Evolutionary conservation across 1,284 basidiomycete genomes (phyloP).

Genomic region (Mycosarcoma maydis): DNA sequence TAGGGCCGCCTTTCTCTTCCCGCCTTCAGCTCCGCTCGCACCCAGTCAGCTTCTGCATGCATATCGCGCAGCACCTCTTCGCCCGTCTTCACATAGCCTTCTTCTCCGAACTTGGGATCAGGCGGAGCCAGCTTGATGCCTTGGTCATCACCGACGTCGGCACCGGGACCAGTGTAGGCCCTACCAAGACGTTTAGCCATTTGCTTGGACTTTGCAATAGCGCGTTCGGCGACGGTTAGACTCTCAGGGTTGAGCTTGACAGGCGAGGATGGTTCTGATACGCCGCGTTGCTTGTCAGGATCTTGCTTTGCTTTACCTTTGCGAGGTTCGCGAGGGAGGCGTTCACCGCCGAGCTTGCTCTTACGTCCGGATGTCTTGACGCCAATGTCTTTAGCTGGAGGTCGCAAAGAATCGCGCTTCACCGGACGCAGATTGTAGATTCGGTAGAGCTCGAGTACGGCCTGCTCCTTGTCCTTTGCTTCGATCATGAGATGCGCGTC

Average conservation of each 20-base stretch:
- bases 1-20: slow-evolving; percentile 37
- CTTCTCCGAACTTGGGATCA: slow-evolving; percentile 55
- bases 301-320: slow-evolving; percentile 64
- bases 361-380: slow-evolving; percentile 67
- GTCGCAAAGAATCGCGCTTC: slow-evolving; percentile 71
- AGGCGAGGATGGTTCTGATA: slow-evolving; percentile 7
- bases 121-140: slow-evolving; percentile 37
- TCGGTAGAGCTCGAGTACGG: slow-evolving; percentile 83
- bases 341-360: slow-evolving; percentile 61
- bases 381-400: slow-evolving; percentile 68
- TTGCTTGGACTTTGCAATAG: slow-evolving; percentile 54
- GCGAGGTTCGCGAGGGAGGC: slow-evolving; percentile 18
- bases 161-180: slow-evolving; percentile 47
- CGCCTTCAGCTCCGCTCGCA: slow-evolving; percentile 43
- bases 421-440: slow-evolving; percentile 79
- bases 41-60: slow-evolving; percentile 49
- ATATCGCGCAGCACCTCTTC: slow-evolving; percentile 57
- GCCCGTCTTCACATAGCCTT: slow-evolving; percentile 50
- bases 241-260: slow-evolving; percentile 31
- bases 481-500: slow-evolving; percentile 86
- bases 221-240: slow-evolving; percentile 31
- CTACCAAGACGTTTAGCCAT: slow-evolving; percentile 42
- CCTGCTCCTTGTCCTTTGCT: slow-evolving; percentile 91
- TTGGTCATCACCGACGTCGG: slow-evolving; percentile 61
- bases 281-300: slow-evolving; percentile 31